Evolutionary conservation across 345 rosid genomes (phyloP).

Genomic region (Camelina neglecta): DNA sequence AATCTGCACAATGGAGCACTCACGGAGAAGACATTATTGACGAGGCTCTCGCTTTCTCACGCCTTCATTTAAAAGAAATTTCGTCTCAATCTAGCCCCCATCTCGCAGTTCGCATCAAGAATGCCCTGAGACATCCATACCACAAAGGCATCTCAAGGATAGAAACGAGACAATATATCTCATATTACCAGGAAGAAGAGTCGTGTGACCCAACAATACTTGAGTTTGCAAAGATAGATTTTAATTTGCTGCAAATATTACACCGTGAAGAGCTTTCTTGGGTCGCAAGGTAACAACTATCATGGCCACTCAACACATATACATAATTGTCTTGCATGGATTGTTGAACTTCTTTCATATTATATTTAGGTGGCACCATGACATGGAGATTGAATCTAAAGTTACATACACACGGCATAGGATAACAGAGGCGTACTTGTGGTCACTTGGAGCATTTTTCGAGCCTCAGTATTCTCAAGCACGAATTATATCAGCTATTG

Average conservation of each 20-base stretch:
- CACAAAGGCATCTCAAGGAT: slow-evolving; percentile 39
- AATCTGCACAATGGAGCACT: slow-evolving; percentile 39
- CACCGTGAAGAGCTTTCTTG: slow-evolving; percentile 30
- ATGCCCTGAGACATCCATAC: slow-evolving; percentile 31
- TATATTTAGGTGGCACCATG: slow-evolving; percentile 29
- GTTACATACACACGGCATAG: slow-evolving; percentile 25
- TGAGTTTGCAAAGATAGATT: slow-evolving; percentile 41
- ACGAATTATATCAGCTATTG: slow-evolving; percentile 8
- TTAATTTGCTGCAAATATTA: slow-evolving; percentile 25
- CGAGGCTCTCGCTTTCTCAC: slow-evolving; percentile 30
- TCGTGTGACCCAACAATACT: slow-evolving; percentile 10
- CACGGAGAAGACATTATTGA: slow-evolving; percentile 34
- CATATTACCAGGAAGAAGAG: slow-evolving; percentile 31
- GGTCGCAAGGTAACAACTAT: slow-evolving; percentile 20
- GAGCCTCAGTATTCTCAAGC: slow-evolving; percentile 40
- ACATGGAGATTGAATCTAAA: slow-evolving; percentile 28
- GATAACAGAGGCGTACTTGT: slow-evolving; percentile 25
- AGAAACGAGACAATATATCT: slow-evolving; percentile 27
- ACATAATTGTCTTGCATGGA: background rate
- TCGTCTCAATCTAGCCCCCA: background rate
- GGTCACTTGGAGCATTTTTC: slow-evolving; percentile 39
- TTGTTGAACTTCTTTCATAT: background rate
- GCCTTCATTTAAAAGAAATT: background rate
- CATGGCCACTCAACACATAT: background rate
- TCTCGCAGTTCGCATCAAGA: slow-evolving; percentile 26